Evolutionary conservation across 1,284 basidiomycete genomes (phyloP).

Genomic region (Ustilago xerochloae): DNA sequence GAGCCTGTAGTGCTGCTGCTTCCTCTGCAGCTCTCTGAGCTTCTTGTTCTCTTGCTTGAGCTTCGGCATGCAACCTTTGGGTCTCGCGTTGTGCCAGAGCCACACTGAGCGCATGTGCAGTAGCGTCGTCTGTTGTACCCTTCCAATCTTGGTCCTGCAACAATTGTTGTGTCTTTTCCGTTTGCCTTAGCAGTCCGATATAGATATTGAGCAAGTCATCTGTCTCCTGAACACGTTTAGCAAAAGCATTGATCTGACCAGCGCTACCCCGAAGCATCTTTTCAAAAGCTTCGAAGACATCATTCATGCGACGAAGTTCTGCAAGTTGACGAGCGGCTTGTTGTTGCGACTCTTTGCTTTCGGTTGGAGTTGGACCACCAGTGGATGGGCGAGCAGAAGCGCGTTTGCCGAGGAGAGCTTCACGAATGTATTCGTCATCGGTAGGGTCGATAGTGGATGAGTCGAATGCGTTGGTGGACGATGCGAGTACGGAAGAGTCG

Average conservation of each 20-base stretch:
- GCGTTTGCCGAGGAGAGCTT: slow-evolving; percentile 41
- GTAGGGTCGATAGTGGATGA: neutral
- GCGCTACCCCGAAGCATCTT: slow-evolving; percentile 50
- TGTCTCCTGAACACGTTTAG: slow-evolving; percentile 52
- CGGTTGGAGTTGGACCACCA: slow-evolving; percentile 24
- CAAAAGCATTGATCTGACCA: slow-evolving; percentile 62
- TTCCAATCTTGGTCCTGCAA: slow-evolving; percentile 60
- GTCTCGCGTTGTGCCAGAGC: slow-evolving; percentile 50
- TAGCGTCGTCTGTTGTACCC: slow-evolving; percentile 55
- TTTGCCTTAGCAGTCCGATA: slow-evolving; percentile 57
- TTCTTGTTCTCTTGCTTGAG: slow-evolving; percentile 28
- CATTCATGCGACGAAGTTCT: slow-evolving; percentile 60
- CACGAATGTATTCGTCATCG: slow-evolving; percentile 52
- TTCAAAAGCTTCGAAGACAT: slow-evolving; percentile 63
- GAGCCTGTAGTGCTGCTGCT: slow-evolving; percentile 9
- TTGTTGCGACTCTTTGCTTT: slow-evolving; percentile 51
- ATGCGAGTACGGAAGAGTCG: slow-evolving; percentile 12
- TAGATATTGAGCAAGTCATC: slow-evolving; percentile 62
- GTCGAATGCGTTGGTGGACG: slow-evolving; percentile 12
- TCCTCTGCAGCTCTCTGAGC: slow-evolving; percentile 27
- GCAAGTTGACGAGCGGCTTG: slow-evolving; percentile 52
- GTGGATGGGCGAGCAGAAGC: slow-evolving; percentile 29
- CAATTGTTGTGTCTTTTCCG: slow-evolving; percentile 57
- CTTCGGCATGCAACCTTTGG: slow-evolving; percentile 39
- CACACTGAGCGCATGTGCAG: slow-evolving; percentile 39